phyloP scores from a whole-genome alignment of 2,329 filamentous ascomycete species.

The Claviceps maximensis region DNA sequence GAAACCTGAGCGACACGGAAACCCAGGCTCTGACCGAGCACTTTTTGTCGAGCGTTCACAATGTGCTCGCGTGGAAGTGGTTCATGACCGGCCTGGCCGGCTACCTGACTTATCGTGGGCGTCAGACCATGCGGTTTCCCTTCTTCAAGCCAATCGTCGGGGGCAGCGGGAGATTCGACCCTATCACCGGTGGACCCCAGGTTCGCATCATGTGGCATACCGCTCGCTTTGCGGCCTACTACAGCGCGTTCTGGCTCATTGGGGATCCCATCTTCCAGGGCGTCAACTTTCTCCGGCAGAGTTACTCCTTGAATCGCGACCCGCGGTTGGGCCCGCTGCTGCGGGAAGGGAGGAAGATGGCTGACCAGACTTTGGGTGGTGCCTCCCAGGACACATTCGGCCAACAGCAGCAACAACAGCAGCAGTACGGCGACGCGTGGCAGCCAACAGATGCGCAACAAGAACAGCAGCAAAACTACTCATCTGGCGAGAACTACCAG shows the following conservation, averaged over 20 bases:
- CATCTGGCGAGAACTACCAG: conserved; percentile 3
- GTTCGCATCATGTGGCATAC: conserved; percentile 23
- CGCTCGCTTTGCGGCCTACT: conserved; percentile 22
- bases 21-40: conserved; percentile 22
- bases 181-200: conserved; percentile 15
- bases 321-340: conserved; percentile 16
- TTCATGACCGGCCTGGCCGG: conserved; percentile 14
- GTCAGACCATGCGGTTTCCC: conserved; percentile 26
- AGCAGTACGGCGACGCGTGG: conserved; percentile 10
- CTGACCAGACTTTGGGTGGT: conserved; percentile 5
- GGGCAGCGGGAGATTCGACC: conserved; percentile 14
- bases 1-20: conserved; percentile 23
- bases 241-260: conserved; percentile 12
- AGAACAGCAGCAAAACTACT: conserved; percentile 7
- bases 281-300: conserved; percentile 13
- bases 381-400: conserved; percentile 6
- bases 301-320: conserved; percentile 15
- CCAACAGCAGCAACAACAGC: neutral
- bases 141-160: conserved; percentile 23
- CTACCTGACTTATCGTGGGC: conserved; percentile 15
- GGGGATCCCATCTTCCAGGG: conserved; percentile 18
- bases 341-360: conserved; percentile 9
- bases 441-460: conserved; percentile 1
- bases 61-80: conserved; percentile 17
- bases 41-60: conserved; percentile 18